Evolutionary conservation across 345 rosid species (phyloP).

Genomic region (Conringia planisiliqua): DNA sequence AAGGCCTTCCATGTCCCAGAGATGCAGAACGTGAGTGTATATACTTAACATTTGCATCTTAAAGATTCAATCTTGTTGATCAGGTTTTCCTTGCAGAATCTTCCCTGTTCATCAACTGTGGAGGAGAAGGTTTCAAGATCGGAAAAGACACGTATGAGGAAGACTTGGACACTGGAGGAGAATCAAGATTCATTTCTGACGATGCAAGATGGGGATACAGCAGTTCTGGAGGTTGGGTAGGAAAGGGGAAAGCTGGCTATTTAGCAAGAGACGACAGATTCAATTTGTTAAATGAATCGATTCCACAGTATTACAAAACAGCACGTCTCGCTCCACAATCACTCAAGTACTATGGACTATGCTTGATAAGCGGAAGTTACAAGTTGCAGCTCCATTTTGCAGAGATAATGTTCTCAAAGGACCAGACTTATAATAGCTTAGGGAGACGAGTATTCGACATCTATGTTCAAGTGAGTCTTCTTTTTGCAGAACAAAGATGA

Average conservation of each 20-base stretch:
- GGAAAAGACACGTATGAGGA: slow-evolving; percentile 44
- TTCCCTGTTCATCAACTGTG: slow-evolving; percentile 78
- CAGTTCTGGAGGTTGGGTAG: slow-evolving; percentile 57
- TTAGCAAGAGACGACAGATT: slow-evolving; percentile 34
- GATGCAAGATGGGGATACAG: slow-evolving; percentile 66
- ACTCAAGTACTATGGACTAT: slow-evolving; percentile 77
- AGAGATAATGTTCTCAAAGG: slow-evolving; percentile 67
- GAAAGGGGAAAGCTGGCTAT: neutral
- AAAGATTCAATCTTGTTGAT: neutral
- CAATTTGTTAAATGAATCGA: slow-evolving; percentile 31
- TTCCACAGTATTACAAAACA: slow-evolving; percentile 42
- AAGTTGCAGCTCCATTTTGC: slow-evolving; percentile 78
- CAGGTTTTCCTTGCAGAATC: slow-evolving; percentile 39
- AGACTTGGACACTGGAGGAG: slow-evolving; percentile 40
- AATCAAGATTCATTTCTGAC: slow-evolving; percentile 36
- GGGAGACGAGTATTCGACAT: slow-evolving; percentile 76
- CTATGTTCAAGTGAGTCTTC: slow-evolving; percentile 61
- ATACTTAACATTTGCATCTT: neutral
- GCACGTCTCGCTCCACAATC: slow-evolving; percentile 76
- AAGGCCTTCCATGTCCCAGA: no score
- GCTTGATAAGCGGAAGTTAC: slow-evolving; percentile 57
- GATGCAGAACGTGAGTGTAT: no score
- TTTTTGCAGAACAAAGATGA: neutral
- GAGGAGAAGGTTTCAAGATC: slow-evolving; percentile 36
- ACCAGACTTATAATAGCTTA: slow-evolving; percentile 50